Percentiles rank a stretch among this genome's conserved stretches.
phyloP scores from a whole-genome alignment of 257 asterid genomes.

The Capsicum baccatum region DNA sequence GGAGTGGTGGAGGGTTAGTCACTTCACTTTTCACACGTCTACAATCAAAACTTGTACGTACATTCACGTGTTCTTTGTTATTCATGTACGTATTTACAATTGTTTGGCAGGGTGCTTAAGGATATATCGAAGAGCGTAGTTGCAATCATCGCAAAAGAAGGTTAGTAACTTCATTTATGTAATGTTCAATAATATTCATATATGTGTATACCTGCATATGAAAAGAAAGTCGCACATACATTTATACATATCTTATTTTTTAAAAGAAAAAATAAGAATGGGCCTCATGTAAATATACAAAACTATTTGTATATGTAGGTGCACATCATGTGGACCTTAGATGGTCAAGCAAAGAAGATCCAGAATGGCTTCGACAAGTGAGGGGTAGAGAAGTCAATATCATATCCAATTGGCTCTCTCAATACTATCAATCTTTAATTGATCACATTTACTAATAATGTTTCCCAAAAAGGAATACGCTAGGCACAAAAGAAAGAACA shows the following conservation, averaged over 20 bases:
- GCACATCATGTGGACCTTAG: slow-evolving; percentile 94
- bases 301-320: slow-evolving; percentile 41
- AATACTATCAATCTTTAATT: slow-evolving; percentile 35
- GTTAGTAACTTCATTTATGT: slow-evolving; percentile 33
- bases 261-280: too few species aligned
- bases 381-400: slow-evolving; percentile 19
- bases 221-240: too few species aligned
- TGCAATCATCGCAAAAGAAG: slow-evolving; percentile 74
- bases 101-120: slow-evolving; percentile 68
- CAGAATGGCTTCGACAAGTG: slow-evolving; percentile 69
- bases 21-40: background rate
- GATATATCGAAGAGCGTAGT: slow-evolving; percentile 68
- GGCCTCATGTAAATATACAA: too few species aligned
- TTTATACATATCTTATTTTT: too few species aligned
- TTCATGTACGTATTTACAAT: background rate
- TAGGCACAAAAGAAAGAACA: background rate
- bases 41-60: too few species aligned
- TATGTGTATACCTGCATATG: background rate
- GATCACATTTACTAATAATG: slow-evolving; percentile 9
- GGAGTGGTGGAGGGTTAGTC: slow-evolving; percentile 93
- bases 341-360: slow-evolving; percentile 77
- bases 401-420: slow-evolving; percentile 30
- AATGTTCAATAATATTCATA: background rate
- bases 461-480: too few species aligned
- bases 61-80: background rate